These are phyloP conservation scores for Acanthamoeba castellanii DNA, from an alignment of 208 protist genomes.

Conservation along the genomic window DNA sequence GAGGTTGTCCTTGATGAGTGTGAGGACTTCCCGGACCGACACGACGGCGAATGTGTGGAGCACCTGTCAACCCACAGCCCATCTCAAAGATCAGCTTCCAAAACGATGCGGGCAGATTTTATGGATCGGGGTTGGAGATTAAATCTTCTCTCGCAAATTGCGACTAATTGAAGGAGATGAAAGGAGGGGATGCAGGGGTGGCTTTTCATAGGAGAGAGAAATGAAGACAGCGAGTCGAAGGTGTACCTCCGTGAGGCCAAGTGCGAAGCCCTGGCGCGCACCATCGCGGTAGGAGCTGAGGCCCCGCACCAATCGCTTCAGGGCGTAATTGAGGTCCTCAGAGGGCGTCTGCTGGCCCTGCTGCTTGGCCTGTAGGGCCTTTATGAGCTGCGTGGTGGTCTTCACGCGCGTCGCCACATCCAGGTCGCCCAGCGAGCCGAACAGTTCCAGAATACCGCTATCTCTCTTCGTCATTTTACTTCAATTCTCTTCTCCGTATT, in stretches of 20 bases:
- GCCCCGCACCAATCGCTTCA: constrained; percentile 69
- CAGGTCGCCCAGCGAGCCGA: constrained; percentile 42
- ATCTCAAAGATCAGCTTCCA: not conserved
- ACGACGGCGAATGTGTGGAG: constrained; percentile 42
- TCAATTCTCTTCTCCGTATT: not conserved
- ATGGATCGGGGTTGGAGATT: not conserved
- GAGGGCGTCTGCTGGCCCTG: not conserved
- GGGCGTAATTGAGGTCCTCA: constrained; percentile 53
- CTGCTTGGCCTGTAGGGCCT: constrained; percentile 44
- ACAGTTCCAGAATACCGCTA: constrained; percentile 56
- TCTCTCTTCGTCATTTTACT: constrained; percentile 37
- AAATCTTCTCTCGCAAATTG: not conserved
- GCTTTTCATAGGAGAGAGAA: not conserved
- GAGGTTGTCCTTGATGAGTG: constrained; percentile 33
- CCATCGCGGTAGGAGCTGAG: constrained; percentile 71
- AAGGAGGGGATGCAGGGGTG: not conserved
- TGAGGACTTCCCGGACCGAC: constrained; percentile 10
- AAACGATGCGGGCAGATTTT: not conserved
- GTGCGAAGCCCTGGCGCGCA: constrained; percentile 71
- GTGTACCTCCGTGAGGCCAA: constrained; percentile 61
- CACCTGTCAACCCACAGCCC: not conserved
- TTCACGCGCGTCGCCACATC: not conserved
- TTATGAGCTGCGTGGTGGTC: not conserved
- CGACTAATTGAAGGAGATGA: not conserved
- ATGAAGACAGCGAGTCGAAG: not conserved